Evolutionary conservation across 2,329 filamentous ascomycete genomes (phyloP).

Genomic region (Beauveria scarabaeidicola): DNA sequence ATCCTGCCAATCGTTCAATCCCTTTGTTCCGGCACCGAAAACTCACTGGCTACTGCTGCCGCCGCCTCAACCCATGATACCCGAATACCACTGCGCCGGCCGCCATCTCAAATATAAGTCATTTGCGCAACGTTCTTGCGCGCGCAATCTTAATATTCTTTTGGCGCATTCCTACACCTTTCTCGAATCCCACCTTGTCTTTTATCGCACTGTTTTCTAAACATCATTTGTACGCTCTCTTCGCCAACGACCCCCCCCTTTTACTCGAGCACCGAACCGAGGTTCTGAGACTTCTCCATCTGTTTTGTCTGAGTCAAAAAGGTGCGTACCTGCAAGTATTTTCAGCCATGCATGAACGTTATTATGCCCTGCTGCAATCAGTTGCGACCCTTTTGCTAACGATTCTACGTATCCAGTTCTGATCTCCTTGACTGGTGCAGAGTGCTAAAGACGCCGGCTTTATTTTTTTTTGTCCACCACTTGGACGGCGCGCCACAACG

Average conservation of each 20-base stretch:
- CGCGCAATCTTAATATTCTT: background rate
- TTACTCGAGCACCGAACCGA: background rate
- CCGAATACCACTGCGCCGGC: constrained; percentile 1
- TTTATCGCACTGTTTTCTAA: background rate
- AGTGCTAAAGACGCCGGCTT: background rate
- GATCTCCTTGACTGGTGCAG: background rate
- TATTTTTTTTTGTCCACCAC: background rate
- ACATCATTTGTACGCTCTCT: background rate
- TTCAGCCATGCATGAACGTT: background rate
- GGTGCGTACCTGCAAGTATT: background rate
- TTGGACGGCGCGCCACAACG: background rate
- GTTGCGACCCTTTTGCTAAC: background rate
- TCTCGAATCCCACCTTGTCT: background rate
- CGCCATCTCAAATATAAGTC: background rate
- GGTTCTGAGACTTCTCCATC: background rate
- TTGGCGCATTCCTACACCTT: background rate
- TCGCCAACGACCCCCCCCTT: background rate
- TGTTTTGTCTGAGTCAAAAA: background rate
- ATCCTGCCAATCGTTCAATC: background rate
- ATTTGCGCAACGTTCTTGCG: background rate
- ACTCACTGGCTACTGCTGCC: background rate
- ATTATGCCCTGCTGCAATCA: background rate
- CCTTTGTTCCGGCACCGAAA: background rate
- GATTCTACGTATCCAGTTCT: background rate
- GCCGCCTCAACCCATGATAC: background rate